Conservation (phyloP, 2,329 filamentous ascomycete genomes). For the Scytalidium lignicola region DNA sequence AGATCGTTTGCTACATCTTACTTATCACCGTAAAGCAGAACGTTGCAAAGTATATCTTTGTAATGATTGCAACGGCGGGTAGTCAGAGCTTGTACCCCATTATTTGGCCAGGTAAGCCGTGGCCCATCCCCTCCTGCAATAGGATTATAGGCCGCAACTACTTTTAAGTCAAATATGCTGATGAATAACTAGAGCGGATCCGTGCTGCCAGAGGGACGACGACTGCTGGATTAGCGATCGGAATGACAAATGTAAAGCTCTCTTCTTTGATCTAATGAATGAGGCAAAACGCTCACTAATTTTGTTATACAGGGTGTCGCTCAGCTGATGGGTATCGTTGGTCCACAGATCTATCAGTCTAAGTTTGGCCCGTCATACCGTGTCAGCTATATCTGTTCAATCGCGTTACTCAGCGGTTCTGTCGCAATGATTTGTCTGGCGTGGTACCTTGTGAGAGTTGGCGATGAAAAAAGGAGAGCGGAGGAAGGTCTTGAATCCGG, state of each 20-base stretch:
- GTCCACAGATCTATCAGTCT: conserved; percentile 34
- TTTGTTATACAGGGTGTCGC: conserved; percentile 14
- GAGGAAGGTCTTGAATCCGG: background rate
- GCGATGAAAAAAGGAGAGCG: conserved; percentile 8
- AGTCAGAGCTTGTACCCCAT: conserved; percentile 34
- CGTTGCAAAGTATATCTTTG: conserved; percentile 33
- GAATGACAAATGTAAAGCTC: conserved; percentile 28
- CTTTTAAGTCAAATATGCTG: background rate
- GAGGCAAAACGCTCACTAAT: conserved; percentile 1
- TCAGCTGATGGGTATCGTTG: conserved; percentile 34
- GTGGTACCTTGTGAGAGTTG: conserved; percentile 17
- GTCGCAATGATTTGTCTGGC: conserved; percentile 16
- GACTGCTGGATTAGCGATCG: conserved; percentile 33
- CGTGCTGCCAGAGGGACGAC: conserved; percentile 34
- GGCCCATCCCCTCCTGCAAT: background rate
- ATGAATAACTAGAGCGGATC: conserved; percentile 28
- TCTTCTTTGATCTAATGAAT: background rate
- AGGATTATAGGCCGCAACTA: background rate
- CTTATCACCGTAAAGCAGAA: conserved; percentile 31
- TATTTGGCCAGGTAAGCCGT: conserved; percentile 29
- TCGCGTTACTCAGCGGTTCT: conserved; percentile 28
- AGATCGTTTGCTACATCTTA: conserved; percentile 34
- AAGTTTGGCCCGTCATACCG: conserved; percentile 34
- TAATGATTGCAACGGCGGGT: conserved; percentile 34
- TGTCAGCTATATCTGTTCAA: conserved; percentile 31